phyloP scores from a whole-genome alignment of 1,284 basidiomycete genomes.

The Irpex sp. region DNA sequence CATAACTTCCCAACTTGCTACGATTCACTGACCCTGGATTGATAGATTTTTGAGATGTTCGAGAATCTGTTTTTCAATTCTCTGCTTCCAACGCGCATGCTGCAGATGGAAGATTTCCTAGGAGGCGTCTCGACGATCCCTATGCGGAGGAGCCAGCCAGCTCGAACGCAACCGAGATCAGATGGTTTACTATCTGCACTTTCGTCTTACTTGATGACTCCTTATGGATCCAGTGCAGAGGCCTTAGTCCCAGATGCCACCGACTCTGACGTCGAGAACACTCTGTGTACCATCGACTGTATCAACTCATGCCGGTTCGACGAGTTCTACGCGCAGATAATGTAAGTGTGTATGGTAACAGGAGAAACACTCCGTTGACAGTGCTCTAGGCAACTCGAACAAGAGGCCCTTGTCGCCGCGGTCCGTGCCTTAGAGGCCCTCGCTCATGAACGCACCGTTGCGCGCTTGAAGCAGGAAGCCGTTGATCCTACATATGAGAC shows the following conservation, averaged over 20 bases:
- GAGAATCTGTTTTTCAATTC: slow-evolving; percentile 95
- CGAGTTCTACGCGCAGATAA: slow-evolving; percentile 90
- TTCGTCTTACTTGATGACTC: slow-evolving; percentile 96
- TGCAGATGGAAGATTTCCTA: slow-evolving; percentile 97
- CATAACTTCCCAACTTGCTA: not conserved
- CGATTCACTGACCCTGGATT: not conserved
- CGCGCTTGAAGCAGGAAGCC: slow-evolving; percentile 64
- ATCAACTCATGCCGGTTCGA: slow-evolving; percentile 92
- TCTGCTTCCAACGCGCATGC: slow-evolving; percentile 81
- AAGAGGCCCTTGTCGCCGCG: slow-evolving; percentile 78
- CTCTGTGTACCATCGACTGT: slow-evolving; percentile 93
- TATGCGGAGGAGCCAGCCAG: slow-evolving; percentile 70
- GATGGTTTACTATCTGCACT: slow-evolving; percentile 93
- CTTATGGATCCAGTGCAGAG: slow-evolving; percentile 76
- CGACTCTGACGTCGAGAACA: slow-evolving; percentile 90
- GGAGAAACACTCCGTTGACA: slow-evolving; percentile 2
- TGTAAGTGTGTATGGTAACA: slow-evolving; percentile 50
- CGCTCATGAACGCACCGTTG: slow-evolving; percentile 82
- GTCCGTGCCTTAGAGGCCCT: slow-evolving; percentile 86
- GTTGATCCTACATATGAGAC: slow-evolving; percentile 47
- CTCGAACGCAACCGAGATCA: slow-evolving; percentile 60
- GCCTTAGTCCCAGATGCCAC: slow-evolving; percentile 77
- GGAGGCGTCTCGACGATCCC: slow-evolving; percentile 89
- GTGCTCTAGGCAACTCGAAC: slow-evolving; percentile 60
- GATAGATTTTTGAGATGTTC: slow-evolving; percentile 95